Evolutionary conservation across 169 alveolate genomes (phyloP).

Genomic region (Besnoitia besnoiti): DNA sequence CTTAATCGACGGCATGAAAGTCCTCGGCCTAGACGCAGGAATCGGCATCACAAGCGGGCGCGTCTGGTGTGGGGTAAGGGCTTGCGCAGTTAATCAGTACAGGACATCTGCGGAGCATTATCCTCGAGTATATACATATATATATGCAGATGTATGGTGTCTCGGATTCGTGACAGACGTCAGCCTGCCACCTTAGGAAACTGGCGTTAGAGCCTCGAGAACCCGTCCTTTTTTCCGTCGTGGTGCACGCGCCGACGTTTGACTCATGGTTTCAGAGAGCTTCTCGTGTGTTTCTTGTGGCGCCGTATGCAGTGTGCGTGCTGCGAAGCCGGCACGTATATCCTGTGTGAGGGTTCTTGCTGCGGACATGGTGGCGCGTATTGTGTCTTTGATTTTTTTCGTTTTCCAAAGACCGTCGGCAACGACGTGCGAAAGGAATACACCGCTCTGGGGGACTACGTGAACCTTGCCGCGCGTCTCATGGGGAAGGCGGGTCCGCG

Average conservation of each 20-base stretch:
- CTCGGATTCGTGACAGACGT: too few relatives aligned
- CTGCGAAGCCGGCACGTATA: too few relatives aligned
- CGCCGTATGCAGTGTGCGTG: too few relatives aligned
- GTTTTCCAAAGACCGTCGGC: slow-evolving; percentile 75
- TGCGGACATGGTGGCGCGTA: background rate
- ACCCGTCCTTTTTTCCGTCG: too few relatives aligned
- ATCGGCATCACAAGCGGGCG: slow-evolving; percentile 82
- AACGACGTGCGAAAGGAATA: slow-evolving; percentile 78
- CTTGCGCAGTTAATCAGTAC: background rate
- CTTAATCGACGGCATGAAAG: slow-evolving; percentile 73
- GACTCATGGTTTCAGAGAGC: too few relatives aligned
- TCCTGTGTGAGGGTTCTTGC: too few relatives aligned
- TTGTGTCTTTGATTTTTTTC: background rate
- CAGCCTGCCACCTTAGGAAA: too few relatives aligned
- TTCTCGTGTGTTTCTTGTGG: too few relatives aligned
- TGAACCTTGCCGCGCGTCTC: slow-evolving; percentile 80
- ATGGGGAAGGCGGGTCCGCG: slow-evolving; percentile 80
- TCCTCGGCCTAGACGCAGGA: slow-evolving; percentile 73
- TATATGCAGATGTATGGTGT: background rate
- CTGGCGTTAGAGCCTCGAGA: too few relatives aligned
- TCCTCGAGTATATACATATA: background rate
- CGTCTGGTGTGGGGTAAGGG: slow-evolving; percentile 82
- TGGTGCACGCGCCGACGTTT: too few relatives aligned
- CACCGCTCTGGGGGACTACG: slow-evolving; percentile 86
- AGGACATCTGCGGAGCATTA: background rate